A percentile compares a stretch with the other conserved stretches of the same genome.
These are phyloP conservation scores for Drosera capensis DNA, from an alignment of 148 eudicot genomes.

Conservation along the genomic window DNA sequence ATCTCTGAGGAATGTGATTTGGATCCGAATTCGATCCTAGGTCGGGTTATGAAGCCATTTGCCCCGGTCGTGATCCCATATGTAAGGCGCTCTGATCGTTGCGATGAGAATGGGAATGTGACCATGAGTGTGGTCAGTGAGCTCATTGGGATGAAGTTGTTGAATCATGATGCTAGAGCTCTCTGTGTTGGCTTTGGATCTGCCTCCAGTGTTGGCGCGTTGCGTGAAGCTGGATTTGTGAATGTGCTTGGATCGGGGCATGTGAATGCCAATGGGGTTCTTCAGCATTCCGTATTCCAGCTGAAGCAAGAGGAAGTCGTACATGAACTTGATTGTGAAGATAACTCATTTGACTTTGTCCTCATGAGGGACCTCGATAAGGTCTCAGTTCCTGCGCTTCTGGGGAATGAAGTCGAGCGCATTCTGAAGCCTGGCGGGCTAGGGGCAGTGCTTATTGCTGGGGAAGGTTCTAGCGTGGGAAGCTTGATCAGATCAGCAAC, in stretches of 20 bases:
- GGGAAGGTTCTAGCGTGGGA: slow-evolving; percentile 21
- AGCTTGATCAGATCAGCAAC: slow-evolving; percentile 46
- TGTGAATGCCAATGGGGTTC: slow-evolving; percentile 28
- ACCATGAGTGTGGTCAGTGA: slow-evolving; percentile 37
- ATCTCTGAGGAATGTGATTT: slow-evolving; percentile 24
- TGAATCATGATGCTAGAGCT: slow-evolving; percentile 33
- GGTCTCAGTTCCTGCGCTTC: slow-evolving; percentile 63
- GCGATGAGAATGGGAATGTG: slow-evolving; percentile 29
- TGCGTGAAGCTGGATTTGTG: slow-evolving; percentile 43
- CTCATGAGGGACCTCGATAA: slow-evolving; percentile 51
- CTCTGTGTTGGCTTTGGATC: slow-evolving; percentile 71
- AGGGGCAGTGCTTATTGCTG: slow-evolving; percentile 53
- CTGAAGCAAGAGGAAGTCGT: slow-evolving; percentile 36
- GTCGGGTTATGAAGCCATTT: slow-evolving; percentile 22
- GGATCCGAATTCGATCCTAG: slow-evolving; percentile 13
- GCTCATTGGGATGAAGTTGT: slow-evolving; percentile 43
- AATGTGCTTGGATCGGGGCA: slow-evolving; percentile 53
- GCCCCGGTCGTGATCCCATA: slow-evolving; percentile 16
- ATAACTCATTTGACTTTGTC: slow-evolving; percentile 47
- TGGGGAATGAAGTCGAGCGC: slow-evolving; percentile 71
- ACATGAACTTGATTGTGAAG: slow-evolving; percentile 43
- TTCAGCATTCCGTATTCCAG: slow-evolving; percentile 43
- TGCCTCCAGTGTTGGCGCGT: slow-evolving; percentile 18
- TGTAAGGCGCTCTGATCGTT: slow-evolving; percentile 11
- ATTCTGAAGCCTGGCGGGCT: slow-evolving; percentile 63